Evolutionary conservation across 352 stramenopile genomes (phyloP).

Genomic region (Globisporangium abappressorium): DNA sequence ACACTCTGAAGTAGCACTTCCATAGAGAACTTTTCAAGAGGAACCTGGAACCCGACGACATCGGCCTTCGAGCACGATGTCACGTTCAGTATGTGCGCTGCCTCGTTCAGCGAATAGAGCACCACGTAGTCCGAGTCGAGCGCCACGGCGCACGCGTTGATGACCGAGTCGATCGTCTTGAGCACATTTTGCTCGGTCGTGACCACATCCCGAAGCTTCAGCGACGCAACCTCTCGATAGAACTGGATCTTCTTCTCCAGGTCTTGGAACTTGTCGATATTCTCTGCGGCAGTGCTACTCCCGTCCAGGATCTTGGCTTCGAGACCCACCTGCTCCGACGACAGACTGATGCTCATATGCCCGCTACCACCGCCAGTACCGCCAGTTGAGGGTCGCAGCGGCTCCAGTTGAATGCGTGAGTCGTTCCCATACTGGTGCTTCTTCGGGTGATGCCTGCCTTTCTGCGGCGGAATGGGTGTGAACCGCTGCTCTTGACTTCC

Average conservation of each 20-base stretch:
- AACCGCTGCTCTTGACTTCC: slow-evolving; percentile 26
- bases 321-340: slow-evolving; percentile 37
- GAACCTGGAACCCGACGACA: slow-evolving; percentile 45
- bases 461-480: slow-evolving; percentile 56
- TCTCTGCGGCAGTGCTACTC: slow-evolving; percentile 35
- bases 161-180: slow-evolving; percentile 39
- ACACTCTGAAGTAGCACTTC: slow-evolving; percentile 37
- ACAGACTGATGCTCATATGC: slow-evolving; percentile 35
- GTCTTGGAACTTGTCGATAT: slow-evolving; percentile 30
- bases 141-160: slow-evolving; percentile 34
- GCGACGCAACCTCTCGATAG: slow-evolving; percentile 46
- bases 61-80: slow-evolving; percentile 43
- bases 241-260: slow-evolving; percentile 53
- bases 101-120: slow-evolving; percentile 52
- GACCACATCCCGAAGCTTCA: slow-evolving; percentile 49
- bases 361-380: slow-evolving; percentile 16
- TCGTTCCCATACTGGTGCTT: slow-evolving; percentile 48
- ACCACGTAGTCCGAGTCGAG: slow-evolving; percentile 47
- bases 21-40: slow-evolving; percentile 48
- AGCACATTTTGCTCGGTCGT: slow-evolving; percentile 40
- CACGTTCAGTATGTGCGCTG: slow-evolving; percentile 36
- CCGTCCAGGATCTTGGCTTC: slow-evolving; percentile 38
- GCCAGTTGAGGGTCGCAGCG: slow-evolving; percentile 43
- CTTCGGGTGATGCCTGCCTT: slow-evolving; percentile 45
- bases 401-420: slow-evolving; percentile 62